Conservation (phyloP, 495 filamentous ascomycete genomes). For the Penicillium subrubescens region DNA sequence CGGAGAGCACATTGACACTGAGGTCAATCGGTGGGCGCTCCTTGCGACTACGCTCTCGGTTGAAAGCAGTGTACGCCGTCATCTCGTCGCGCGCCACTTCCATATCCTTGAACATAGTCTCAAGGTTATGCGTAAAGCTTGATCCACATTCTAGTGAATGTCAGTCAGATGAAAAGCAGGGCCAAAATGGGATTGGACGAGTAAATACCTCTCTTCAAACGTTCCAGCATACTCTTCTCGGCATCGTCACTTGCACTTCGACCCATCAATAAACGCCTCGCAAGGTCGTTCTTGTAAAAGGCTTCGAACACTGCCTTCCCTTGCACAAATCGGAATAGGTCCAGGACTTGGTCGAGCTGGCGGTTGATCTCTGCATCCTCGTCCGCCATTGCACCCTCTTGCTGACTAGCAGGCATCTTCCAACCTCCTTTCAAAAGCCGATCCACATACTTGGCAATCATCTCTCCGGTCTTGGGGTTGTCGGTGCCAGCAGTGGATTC, state of each 20-base stretch:
- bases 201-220: slow-evolving; percentile 72
- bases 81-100: slow-evolving; percentile 87
- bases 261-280: slow-evolving; percentile 82
- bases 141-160: slow-evolving; percentile 75
- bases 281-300: slow-evolving; percentile 97
- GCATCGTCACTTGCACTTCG: slow-evolving; percentile 92
- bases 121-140: slow-evolving; percentile 92
- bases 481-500: slow-evolving; percentile 69
- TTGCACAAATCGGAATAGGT: slow-evolving; percentile 94
- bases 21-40: slow-evolving; percentile 67
- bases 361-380: slow-evolving; percentile 88
- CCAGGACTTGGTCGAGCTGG: slow-evolving; percentile 87
- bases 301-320: slow-evolving; percentile 98
- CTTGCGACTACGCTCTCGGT: slow-evolving; percentile 45
- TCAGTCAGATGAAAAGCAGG: slow-evolving; percentile 10
- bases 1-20: slow-evolving; percentile 81
- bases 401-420: slow-evolving; percentile 62
- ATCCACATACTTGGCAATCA: slow-evolving; percentile 98
- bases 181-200: not conserved
- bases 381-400: slow-evolving; percentile 65
- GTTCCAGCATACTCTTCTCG: slow-evolving; percentile 89
- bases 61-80: slow-evolving; percentile 65
- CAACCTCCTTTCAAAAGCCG: slow-evolving; percentile 81
- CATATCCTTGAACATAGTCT: slow-evolving; percentile 99
- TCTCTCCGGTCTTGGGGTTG: slow-evolving; percentile 93